Base-by-base conservation (phyloP, 192 early-diverging fungal species). In the Rhizophlyctis rosea region DNA sequence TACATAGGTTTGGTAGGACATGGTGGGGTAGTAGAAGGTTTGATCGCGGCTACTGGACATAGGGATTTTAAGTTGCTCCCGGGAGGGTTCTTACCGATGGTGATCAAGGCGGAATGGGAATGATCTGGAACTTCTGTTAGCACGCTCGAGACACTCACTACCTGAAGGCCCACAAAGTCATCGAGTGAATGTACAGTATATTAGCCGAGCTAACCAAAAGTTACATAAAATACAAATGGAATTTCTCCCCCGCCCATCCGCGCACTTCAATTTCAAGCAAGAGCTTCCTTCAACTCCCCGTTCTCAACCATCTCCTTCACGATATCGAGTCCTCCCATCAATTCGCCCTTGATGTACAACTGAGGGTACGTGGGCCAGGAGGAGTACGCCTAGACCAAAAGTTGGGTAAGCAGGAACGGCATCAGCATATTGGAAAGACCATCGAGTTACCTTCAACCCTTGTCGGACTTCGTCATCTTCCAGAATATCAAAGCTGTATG, bases 321-420 rank as follows among this genome's bases (percentile, higher is more conserved):
- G 78, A 98, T 94, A 70, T 98, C 96, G 66, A 97, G 74, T 24
- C 96, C 96, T 35, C 96, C 96, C 25, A 92, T 59, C 27, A 98
- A 76, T 72, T 98, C 94, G 47, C 96, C 91, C 54, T 91, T 84
- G 65, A 90, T 83, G 66, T 96, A 98, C 4, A 98, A 47, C 59
- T 83, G 81, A 21, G 81, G 81, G 56, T 71, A 84, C 14, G 82
- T 84, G 1, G 82, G 82, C 82, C 82, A 84, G 52, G 73, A 65
- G 36, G 56, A 65, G 61, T 64, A 81, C 14, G 53, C 56, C 71
- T 71, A 31, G 0, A 48, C 11, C 35, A 25, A 2, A 64, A 53
- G 51, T 25, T 33, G 11, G 55, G 4, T 24, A 57, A 18, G 9
- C 39, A 57, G 13, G 4, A 11, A 32, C 23, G n/a, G 51, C 48